phyloP scores from a whole-genome alignment of 2,329 filamentous ascomycete genomes.

The Blumeria hordei region DNA sequence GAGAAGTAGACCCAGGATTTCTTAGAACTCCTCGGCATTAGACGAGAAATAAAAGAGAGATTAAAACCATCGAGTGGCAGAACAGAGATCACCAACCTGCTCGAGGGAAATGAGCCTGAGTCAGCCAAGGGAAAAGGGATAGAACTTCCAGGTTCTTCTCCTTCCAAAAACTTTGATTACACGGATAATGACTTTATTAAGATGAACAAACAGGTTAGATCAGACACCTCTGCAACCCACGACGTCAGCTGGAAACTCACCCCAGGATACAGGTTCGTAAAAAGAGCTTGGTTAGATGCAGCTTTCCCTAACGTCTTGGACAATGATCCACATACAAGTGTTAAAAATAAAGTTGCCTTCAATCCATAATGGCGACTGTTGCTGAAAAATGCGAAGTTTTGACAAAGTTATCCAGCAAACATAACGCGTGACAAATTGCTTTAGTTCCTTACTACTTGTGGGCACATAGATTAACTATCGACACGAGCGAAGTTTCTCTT shows the following conservation, averaged over 20 bases:
- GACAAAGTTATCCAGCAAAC: background rate
- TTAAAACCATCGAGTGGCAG: background rate
- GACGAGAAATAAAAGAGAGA: background rate
- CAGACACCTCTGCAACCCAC: background rate
- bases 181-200: background rate
- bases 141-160: background rate
- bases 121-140: background rate
- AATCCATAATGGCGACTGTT: background rate
- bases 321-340: background rate
- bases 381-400: background rate
- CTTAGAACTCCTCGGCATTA: background rate
- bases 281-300: background rate
- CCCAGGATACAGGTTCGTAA: background rate
- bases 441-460: too few species aligned
- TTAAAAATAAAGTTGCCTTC: background rate
- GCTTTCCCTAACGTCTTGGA: background rate
- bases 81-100: background rate
- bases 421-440: background rate
- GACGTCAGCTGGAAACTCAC: background rate
- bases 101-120: background rate
- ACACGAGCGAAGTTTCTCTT: too few species aligned
- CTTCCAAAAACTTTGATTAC: background rate
- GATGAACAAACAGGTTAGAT: background rate
- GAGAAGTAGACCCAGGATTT: background rate
- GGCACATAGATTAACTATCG: too few species aligned